Conservation (phyloP, 2,329 filamentous ascomycete species). For the Rugonectria rugulosa region DNA sequence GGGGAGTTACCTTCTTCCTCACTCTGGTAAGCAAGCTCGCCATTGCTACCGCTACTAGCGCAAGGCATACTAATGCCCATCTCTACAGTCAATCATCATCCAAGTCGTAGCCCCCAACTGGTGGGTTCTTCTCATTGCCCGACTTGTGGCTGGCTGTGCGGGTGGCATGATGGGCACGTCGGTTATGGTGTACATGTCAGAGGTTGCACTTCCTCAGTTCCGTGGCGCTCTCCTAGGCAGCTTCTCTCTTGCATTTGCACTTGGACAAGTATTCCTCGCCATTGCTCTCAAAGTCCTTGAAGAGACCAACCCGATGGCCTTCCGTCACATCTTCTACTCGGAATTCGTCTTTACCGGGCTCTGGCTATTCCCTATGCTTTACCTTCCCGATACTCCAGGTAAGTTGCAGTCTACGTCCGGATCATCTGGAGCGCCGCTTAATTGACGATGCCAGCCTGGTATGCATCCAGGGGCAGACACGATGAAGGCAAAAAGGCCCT, state of each 20-base stretch:
- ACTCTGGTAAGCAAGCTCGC: conserved; percentile 14
- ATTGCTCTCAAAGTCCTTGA: conserved; percentile 15
- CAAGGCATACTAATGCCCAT: too few relatives aligned
- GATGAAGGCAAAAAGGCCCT: conserved; percentile 28
- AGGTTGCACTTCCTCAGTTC: conserved; percentile 20
- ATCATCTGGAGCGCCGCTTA: too few relatives aligned
- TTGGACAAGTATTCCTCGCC: conserved; percentile 18
- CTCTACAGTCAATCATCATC: conserved; percentile 6
- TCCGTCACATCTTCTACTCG: conserved; percentile 20
- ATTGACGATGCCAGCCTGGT: conserved; percentile 9
- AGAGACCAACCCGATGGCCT: conserved; percentile 9
- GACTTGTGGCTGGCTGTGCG: conserved; percentile 16
- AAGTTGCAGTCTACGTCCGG: too few relatives aligned
- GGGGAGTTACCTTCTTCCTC: conserved; percentile 19
- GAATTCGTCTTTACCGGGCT: conserved; percentile 22
- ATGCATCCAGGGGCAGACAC: conserved; percentile 13
- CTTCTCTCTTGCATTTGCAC: conserved; percentile 18
- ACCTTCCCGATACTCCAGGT: conserved; percentile 21
- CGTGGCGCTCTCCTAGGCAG: conserved; percentile 15
- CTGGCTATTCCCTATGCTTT: conserved; percentile 18
- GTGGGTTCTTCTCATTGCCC: conserved; percentile 21
- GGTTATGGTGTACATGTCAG: conserved; percentile 27
- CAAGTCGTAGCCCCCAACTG: conserved; percentile 16
- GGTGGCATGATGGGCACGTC: conserved; percentile 23
- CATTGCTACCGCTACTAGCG: too few relatives aligned